Percentiles rank a stretch among this genome's conserved stretches.
phyloP scores from a whole-genome alignment of 2,329 filamentous ascomycete species.

The Curvularia spicifera region DNA sequence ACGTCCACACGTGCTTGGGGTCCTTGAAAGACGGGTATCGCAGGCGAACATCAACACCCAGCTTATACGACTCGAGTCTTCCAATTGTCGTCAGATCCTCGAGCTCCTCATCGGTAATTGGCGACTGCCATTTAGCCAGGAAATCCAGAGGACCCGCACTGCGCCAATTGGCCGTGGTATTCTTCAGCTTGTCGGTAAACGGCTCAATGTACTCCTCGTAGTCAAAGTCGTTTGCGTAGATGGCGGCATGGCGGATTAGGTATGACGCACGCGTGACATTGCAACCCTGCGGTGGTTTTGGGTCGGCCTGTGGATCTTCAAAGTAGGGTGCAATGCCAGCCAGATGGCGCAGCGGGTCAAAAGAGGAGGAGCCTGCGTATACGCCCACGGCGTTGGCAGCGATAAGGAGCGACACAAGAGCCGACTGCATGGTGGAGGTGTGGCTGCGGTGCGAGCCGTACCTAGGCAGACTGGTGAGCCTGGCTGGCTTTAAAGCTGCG shows the following conservation, averaged over 20 bases:
- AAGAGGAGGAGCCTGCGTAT: conserved; percentile 37
- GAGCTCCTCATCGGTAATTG: conserved; percentile 62
- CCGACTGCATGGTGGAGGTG: conserved; percentile 24
- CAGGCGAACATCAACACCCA: conserved; percentile 65
- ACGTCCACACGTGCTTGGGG: conserved; percentile 66
- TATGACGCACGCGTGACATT: conserved; percentile 58
- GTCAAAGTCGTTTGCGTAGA: conserved; percentile 61
- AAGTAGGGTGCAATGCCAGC: conserved; percentile 60
- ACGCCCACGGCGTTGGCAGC: conserved; percentile 36
- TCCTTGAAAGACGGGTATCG: conserved; percentile 62
- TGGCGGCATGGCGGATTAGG: conserved; percentile 59
- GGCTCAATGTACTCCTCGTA: conserved; percentile 60
- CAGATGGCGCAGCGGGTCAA: conserved; percentile 58
- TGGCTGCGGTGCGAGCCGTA: conserved; percentile 17
- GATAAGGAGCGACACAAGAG: conserved; percentile 32
- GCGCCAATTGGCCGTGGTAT: conserved; percentile 65
- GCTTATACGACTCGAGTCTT: conserved; percentile 64
- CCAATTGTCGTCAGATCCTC: conserved; percentile 68
- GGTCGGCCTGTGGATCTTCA: conserved; percentile 57
- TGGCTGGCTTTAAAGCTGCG: conserved; percentile 10
- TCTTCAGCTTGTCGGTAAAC: conserved; percentile 63
- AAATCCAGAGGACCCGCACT: conserved; percentile 64
- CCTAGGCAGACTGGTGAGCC: conserved; percentile 7
- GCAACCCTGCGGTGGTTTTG: conserved; percentile 58
- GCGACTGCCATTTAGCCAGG: conserved; percentile 62